Evolutionary conservation across 192 early-diverging fungal genomes (phyloP), one percentile per base, ranked within the genome.

Genomic region (Coemansia aciculifera): DNA sequence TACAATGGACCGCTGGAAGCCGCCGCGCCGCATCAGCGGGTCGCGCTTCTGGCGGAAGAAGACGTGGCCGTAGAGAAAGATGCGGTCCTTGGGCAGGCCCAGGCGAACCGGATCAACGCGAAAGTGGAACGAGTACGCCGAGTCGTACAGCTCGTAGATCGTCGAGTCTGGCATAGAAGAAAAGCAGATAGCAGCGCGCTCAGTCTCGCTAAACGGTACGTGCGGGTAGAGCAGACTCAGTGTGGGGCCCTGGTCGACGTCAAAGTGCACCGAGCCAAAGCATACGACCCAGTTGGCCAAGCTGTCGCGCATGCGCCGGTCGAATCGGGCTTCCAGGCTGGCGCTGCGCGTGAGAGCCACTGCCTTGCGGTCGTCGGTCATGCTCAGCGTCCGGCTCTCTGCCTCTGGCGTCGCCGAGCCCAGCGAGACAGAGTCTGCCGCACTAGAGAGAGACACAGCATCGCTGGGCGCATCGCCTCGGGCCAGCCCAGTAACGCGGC

Each of bases 41-140:
- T 98, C 95, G 74, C 89, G 87, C 75, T 94, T 90, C 74, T 98
- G 95, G 27, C 95, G 85, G 70, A 98, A 98, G 70, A 95, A 96
- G 11, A 95, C 95, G 84, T 97, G 94, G 32, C 93, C 94, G 78
- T 98, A 73, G 43, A 82, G 69, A 21, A 82, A 82, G 23, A 82
- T 59, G 34, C 42, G 64, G 59, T 77, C 79, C 64, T 75, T 80
- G 51, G 78, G 63, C 66, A 79, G 67, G 24, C 78, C 67, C 17
- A 79, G 83, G 10, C 78, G 78, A 44, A 77, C 64, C 11, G 86
- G 71, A 44, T 81, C 86, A 5, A 89, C 87, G 62, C 89, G 87
- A 48, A 89, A 84, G 54, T 90, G 85, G 69, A 91, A 90, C 54
- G 87, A 91, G 79, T 86, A 90, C 36, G 90, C 88, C 49, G 84